Conservation (phyloP, 2,329 filamentous ascomycete genomes). For the Aciculosporium take region DNA sequence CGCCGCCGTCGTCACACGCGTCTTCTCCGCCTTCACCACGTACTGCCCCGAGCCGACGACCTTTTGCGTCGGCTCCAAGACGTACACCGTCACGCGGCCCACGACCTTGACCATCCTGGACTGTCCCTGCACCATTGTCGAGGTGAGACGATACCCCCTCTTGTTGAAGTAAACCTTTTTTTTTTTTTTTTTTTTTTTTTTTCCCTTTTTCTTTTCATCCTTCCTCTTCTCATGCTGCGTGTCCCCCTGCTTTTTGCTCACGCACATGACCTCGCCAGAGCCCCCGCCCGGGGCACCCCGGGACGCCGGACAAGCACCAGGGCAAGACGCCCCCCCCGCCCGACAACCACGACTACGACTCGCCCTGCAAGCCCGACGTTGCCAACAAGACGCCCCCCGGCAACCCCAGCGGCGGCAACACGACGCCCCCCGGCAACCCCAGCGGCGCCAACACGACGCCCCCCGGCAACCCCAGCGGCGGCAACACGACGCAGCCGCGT, state of each 20-base stretch:
- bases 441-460: too few relatives aligned
- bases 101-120: constrained; percentile 40
- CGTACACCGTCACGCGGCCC: constrained; percentile 39
- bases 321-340: too few relatives aligned
- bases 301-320: too few relatives aligned
- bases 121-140: constrained; percentile 35
- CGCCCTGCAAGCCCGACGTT: too few relatives aligned
- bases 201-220: neutral
- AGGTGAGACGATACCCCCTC: constrained; percentile 18
- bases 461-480: too few relatives aligned
- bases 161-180: neutral
- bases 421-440: too few relatives aligned
- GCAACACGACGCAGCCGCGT: too few relatives aligned
- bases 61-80: constrained; percentile 34
- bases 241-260: neutral
- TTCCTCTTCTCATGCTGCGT: neutral
- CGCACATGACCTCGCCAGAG: too few relatives aligned
- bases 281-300: too few relatives aligned
- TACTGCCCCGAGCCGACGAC: constrained; percentile 35
- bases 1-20: constrained; percentile 23
- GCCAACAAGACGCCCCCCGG: too few relatives aligned
- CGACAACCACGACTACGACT: too few relatives aligned
- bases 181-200: neutral
- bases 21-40: constrained; percentile 23
- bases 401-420: too few relatives aligned